Conservation (phyloP, 768 basidiomycete species). For the Wakefieldia striispora region DNA sequence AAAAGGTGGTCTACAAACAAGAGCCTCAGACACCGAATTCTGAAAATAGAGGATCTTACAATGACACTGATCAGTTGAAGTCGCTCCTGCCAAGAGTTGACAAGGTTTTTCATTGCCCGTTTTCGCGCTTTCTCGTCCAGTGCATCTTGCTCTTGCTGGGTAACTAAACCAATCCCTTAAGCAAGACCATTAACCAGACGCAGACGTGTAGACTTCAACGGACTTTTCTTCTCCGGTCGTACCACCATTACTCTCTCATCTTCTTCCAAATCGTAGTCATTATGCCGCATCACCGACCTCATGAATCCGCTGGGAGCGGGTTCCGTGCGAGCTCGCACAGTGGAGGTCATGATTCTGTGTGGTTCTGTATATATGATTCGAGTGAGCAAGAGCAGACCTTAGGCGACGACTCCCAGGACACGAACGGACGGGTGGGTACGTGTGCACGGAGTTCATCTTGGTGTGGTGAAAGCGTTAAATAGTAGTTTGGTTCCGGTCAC, state of each 20-base stretch:
- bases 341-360: slow-evolving; percentile 10
- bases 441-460: slow-evolving; percentile 13
- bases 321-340: slow-evolving; percentile 17
- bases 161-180: slow-evolving; percentile 26
- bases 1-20: slow-evolving; percentile 53
- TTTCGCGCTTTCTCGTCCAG: slow-evolving; percentile 44
- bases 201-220: neutral
- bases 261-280: slow-evolving; percentile 3
- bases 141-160: slow-evolving; percentile 50
- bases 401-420: neutral
- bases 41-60: slow-evolving; percentile 32
- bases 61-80: slow-evolving; percentile 60
- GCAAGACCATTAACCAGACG: neutral
- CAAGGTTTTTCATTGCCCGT: slow-evolving; percentile 47
- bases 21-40: neutral
- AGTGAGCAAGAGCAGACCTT: neutral
- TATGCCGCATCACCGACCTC: slow-evolving; percentile 18
- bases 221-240: slow-evolving; percentile 18
- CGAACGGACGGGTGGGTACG: slow-evolving; percentile 10
- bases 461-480: neutral
- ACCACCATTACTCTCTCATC: slow-evolving; percentile 10
- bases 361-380: slow-evolving; percentile 3
- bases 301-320: slow-evolving; percentile 19
- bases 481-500: neutral
- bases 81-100: slow-evolving; percentile 63